Evolutionary conservation across 2,329 filamentous ascomycete genomes (phyloP).

Genomic region (Aaosphaeria pasadenensis): DNA sequence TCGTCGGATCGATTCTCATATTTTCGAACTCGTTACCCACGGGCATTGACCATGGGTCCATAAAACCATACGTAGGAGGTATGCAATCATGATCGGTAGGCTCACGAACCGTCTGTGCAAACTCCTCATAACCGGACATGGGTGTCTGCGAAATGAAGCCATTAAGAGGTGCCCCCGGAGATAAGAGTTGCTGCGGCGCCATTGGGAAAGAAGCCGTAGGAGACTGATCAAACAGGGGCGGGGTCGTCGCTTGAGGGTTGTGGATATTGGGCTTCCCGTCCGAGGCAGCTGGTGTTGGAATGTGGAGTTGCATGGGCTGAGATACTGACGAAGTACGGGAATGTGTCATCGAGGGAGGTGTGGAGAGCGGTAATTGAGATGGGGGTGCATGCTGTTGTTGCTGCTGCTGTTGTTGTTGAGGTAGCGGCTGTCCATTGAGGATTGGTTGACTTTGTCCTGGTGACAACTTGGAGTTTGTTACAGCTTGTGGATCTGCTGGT

Average conservation of each 20-base stretch:
- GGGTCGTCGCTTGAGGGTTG: conserved; percentile 26
- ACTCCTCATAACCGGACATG: conserved; percentile 47
- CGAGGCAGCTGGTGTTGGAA: conserved; percentile 14
- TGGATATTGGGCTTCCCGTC: conserved; percentile 30
- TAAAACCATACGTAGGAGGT: conserved; percentile 45
- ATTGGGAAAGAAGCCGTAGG: conserved; percentile 31
- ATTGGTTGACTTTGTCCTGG: conserved; percentile 13
- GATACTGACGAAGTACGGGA: conserved; percentile 32
- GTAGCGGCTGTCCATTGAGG: conserved; percentile 7
- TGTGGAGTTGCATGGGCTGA: conserved; percentile 26
- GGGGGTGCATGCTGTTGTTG: background rate
- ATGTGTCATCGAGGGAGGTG: conserved; percentile 20
- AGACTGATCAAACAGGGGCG: conserved; percentile 43
- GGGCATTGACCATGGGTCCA: conserved; percentile 48
- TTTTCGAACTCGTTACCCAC: conserved; percentile 44
- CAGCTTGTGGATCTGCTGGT: background rate
- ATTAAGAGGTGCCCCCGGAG: conserved; percentile 37
- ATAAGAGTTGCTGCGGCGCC: conserved; percentile 28
- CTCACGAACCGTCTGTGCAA: conserved; percentile 38
- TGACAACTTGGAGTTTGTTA: conserved; percentile 15
- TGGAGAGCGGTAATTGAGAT: conserved; percentile 26
- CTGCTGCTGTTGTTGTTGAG: conserved; percentile 6
- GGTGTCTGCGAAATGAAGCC: conserved; percentile 44
- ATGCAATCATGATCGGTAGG: conserved; percentile 39
- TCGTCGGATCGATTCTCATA: conserved; percentile 44